Percentiles rank a stretch among this genome's conserved stretches.
phyloP scores from a whole-genome alignment of 2,329 filamentous ascomycete genomes.

The Coniochaeta sp. region DNA sequence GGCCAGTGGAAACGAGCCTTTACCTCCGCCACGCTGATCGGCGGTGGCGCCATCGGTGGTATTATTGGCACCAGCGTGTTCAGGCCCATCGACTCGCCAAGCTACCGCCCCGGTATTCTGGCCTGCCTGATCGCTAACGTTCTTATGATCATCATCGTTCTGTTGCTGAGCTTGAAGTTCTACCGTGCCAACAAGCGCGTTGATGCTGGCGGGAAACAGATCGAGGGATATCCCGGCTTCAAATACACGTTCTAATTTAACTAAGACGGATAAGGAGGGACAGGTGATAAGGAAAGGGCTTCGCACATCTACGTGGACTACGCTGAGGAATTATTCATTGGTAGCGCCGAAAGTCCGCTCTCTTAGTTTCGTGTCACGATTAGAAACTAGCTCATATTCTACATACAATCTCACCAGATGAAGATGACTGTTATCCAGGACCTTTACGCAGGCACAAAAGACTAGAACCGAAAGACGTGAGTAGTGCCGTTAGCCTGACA shows the following conservation, averaged over 20 bases:
- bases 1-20: conserved; percentile 79
- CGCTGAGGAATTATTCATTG: too few species aligned
- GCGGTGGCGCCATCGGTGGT: conserved; percentile 65
- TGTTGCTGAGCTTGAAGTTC: conserved; percentile 3
- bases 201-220: conserved; percentile 4
- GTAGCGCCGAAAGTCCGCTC: too few species aligned
- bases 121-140: conserved; percentile 5
- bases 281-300: too few species aligned
- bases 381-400: too few species aligned
- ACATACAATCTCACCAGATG: too few species aligned
- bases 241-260: conserved; percentile 3
- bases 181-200: conserved; percentile 2
- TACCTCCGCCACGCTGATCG: conserved; percentile 63
- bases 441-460: too few species aligned
- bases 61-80: conserved; percentile 48
- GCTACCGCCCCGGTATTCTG: not conserved
- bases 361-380: too few species aligned
- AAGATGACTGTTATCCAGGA: too few species aligned
- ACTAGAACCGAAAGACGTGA: too few species aligned
- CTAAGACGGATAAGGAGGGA: too few species aligned
- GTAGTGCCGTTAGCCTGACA: too few species aligned
- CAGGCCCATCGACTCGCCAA: not conserved
- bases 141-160: conserved; percentile 3
- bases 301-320: too few species aligned
- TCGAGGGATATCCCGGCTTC: conserved; percentile 5